A percentile compares a stretch with the other conserved stretches of the same genome.
Evolutionary conservation across 2,329 filamentous ascomycete species (phyloP).

Genomic region (Cercospora canescens): DNA sequence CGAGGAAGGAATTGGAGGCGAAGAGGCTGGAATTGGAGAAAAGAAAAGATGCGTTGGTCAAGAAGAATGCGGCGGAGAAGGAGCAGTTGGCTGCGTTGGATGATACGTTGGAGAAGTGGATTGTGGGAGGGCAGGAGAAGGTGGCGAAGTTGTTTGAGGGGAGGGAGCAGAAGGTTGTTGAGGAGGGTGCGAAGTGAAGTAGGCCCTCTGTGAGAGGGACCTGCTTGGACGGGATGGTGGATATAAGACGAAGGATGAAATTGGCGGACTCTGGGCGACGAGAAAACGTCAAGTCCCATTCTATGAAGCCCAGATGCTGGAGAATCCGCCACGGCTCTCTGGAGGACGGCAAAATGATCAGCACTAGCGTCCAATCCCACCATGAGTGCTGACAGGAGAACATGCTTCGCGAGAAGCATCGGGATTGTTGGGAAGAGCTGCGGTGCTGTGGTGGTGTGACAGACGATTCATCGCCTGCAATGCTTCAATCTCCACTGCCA

Average conservation of each 20-base stretch:
- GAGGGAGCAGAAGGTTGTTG: conserved; percentile 27
- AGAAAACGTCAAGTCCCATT: not conserved
- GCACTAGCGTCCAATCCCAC: too few species aligned
- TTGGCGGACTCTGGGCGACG: not conserved
- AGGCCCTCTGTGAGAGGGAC: not conserved
- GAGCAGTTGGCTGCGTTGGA: conserved; percentile 91
- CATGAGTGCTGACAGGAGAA: too few species aligned
- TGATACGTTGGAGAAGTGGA: conserved; percentile 71
- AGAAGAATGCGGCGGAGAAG: conserved; percentile 87
- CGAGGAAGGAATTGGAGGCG: conserved; percentile 82
- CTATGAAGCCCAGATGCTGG: not conserved
- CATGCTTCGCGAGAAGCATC: not conserved
- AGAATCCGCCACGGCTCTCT: not conserved
- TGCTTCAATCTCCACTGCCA: not conserved
- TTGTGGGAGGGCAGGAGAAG: conserved; percentile 26
- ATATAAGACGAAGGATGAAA: not conserved
- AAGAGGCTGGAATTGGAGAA: conserved; percentile 65
- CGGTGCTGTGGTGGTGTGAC: not conserved
- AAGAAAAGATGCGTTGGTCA: conserved; percentile 67
- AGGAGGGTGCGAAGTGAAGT: conserved; percentile 10
- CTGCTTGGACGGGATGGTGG: not conserved
- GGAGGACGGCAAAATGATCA: too few species aligned
- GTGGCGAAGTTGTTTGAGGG: conserved; percentile 32
- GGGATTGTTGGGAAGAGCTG: not conserved
- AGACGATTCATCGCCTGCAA: not conserved